Evolutionary conservation across 352 stramenopile species (phyloP).

Genomic region (Pythium dissotocum): DNA sequence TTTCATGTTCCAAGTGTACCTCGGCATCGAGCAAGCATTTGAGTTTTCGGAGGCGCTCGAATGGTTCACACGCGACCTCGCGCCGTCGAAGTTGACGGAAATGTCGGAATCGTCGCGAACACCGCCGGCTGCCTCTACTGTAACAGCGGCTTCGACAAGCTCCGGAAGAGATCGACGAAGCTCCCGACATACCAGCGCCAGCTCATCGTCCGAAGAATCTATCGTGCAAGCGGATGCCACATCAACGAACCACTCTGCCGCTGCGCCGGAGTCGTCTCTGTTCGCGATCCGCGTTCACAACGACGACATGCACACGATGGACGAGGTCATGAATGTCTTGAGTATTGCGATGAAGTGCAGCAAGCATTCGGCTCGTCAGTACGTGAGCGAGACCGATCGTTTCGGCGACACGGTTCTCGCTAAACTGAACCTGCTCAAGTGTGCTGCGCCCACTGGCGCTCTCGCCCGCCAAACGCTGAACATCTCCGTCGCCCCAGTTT

Average conservation of each 20-base stretch:
- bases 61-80: constrained; percentile 61
- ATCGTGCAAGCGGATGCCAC: not conserved
- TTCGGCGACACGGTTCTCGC: constrained; percentile 54
- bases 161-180: constrained; percentile 7
- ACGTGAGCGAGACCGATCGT: constrained; percentile 62
- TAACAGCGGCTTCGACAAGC: not conserved
- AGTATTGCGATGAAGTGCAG: constrained; percentile 54
- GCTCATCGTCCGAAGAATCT: constrained; percentile 3
- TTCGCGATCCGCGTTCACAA: constrained; percentile 79
- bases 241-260: constrained; percentile 9
- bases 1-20: constrained; percentile 68
- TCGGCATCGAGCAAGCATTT: constrained; percentile 68
- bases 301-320: constrained; percentile 79
- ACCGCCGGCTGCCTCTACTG: not conserved
- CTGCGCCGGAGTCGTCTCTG: constrained; percentile 14
- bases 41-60: constrained; percentile 74
- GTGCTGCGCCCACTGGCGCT: constrained; percentile 43
- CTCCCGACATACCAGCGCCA: constrained; percentile 16
- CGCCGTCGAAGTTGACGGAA: constrained; percentile 45
- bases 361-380: constrained; percentile 44
- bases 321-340: constrained; percentile 73
- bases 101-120: constrained; percentile 16
- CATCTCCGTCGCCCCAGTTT: constrained; percentile 61
- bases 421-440: constrained; percentile 49
- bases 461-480: constrained; percentile 70